Base-by-base conservation (phyloP, 805 yeast species). In the Spencermartinsiella europaea region DNA sequence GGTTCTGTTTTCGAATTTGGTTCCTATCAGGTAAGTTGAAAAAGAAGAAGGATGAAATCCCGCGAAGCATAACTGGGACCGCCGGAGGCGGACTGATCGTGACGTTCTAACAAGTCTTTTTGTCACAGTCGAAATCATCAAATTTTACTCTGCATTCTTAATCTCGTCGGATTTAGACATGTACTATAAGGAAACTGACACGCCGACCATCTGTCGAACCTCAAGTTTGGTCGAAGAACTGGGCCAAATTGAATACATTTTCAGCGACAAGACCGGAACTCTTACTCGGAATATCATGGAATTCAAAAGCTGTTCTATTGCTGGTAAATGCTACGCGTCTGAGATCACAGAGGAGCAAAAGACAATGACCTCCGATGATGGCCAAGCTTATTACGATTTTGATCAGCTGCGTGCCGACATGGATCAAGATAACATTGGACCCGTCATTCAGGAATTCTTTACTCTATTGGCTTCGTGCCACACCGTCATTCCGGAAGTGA, bases 211-310 rank as follows among this genome's bases (percentile, higher is more conserved):
- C 3, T 96, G 93, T 16, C 75, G 99, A 53, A 91, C 99, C 0
- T 91, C 98, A 1, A 85, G 96, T 12, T 74, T 93, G 56, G 99
- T 93, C 4, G 99, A 93, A 66, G 99, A 93, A 58, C 72, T 93
- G 53, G 99, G 99, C 21, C 99, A 93, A 65, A 90, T 93, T 59
- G 95, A 91, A 62, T 90, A 89, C 61, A 85, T 93, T 19, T 93
- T 93, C 68, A 86, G 96, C 64, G 99, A 93, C 66, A 93, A 93
- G 63, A 93, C 99, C 0, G 99, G 99, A 25, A 93, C 99, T 0
- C 72, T 93, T 49, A 93, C 99, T 0, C 71, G 97, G 66, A 93
- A 93, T 61, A 83, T 93, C 46, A 93, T 93, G 99, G 98, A 89
- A 66, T 93, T 87, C 68, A 89, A 86, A 63, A 80, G 93, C 5